Evolutionary conservation across 1,284 basidiomycete genomes (phyloP).

Genomic region (Melampsora larici-populina): DNA sequence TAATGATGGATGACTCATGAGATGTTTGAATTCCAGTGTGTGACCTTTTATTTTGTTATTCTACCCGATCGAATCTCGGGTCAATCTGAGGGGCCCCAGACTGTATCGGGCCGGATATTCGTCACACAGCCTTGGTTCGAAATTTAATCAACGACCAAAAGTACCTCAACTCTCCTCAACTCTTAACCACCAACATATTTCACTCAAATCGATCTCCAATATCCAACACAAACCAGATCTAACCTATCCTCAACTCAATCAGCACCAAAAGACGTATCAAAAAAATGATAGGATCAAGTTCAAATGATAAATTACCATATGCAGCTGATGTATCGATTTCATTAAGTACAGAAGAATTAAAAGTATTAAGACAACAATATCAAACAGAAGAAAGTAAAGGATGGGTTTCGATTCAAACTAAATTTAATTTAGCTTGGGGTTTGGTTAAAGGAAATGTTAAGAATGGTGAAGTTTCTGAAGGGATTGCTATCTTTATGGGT

Average conservation of each 20-base stretch:
- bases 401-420: conserved; percentile 89
- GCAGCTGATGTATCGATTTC: conserved; percentile 13
- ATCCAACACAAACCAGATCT: background rate
- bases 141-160: background rate
- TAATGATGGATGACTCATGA: no score
- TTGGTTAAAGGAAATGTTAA: conserved; percentile 16
- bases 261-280: no score
- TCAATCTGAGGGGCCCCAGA: no score
- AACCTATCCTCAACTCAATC: no score
- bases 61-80: no score
- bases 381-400: conserved; percentile 57
- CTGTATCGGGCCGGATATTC: no score
- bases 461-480: conserved; percentile 78
- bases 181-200: background rate
- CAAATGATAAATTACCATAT: conserved; percentile 35
- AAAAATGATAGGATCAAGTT: conserved; percentile 6
- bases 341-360: conserved; percentile 46
- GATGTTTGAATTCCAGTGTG: no score
- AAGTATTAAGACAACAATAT: conserved; percentile 46
- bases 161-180: background rate
- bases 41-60: no score
- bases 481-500: conserved; percentile 89
- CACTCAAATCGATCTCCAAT: background rate
- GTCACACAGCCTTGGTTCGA: no score
- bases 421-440: conserved; percentile 84